These are phyloP conservation scores for Chenopodium album DNA, from an alignment of 148 eudicot species.

Conservation along the genomic window DNA sequence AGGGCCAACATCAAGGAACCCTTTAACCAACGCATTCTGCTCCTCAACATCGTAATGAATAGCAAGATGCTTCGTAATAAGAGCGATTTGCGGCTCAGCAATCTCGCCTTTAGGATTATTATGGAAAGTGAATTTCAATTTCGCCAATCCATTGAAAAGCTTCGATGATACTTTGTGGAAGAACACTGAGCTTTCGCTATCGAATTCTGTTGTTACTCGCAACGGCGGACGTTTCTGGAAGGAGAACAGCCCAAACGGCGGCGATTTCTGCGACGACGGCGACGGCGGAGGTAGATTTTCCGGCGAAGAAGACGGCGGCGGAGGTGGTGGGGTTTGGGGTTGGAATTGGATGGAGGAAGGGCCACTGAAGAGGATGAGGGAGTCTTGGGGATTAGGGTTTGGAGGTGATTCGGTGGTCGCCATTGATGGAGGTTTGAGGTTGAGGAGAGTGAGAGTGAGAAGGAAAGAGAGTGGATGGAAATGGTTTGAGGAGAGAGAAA, in stretches of 20 bases:
- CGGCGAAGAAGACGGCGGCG: too few relatives aligned
- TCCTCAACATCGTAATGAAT: constrained; percentile 69
- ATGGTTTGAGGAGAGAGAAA: background rate
- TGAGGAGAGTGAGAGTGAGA: background rate
- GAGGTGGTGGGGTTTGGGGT: constrained; percentile 10
- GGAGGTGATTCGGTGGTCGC: constrained; percentile 35
- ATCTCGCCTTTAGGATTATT: constrained; percentile 57
- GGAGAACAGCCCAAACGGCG: constrained; percentile 28
- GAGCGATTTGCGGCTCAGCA: constrained; percentile 55
- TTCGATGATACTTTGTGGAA: constrained; percentile 73
- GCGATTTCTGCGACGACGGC: constrained; percentile 20
- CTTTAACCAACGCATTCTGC: constrained; percentile 57
- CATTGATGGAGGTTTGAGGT: constrained; percentile 19
- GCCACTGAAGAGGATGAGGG: constrained; percentile 16
- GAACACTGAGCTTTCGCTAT: constrained; percentile 65
- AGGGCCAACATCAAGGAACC: constrained; percentile 51
- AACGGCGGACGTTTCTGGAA: constrained; percentile 54
- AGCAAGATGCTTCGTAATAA: constrained; percentile 57
- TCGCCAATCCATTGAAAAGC: constrained; percentile 64
- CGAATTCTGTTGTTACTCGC: constrained; percentile 73
- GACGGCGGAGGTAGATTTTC: background rate
- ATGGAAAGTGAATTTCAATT: constrained; percentile 66
- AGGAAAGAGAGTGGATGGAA: background rate
- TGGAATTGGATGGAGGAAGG: constrained; percentile 13
- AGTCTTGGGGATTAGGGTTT: constrained; percentile 7